Base-by-base conservation (phyloP, 768 basidiomycete species). In the Boletus vinaceobasis region DNA sequence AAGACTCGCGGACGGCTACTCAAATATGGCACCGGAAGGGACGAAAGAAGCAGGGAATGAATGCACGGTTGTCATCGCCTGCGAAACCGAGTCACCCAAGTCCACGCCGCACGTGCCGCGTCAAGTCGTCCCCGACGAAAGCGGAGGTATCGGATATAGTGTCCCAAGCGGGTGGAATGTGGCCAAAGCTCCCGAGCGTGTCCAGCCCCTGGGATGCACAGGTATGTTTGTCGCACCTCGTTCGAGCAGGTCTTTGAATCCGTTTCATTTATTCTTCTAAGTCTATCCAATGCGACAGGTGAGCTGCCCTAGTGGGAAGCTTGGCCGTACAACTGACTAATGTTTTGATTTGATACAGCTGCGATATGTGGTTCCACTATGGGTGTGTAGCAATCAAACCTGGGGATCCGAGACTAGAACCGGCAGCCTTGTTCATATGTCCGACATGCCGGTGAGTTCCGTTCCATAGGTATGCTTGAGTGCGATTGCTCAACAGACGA, bases 281-380 rank as follows among this genome's bases (percentile, higher is more conserved):
- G 72, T 71, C 73, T 43, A 68, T 73, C 26, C 65, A 72, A 53
- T 74, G 71, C 29, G 72, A 74, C 54, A 61, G 59, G 71, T 73
- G 45, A 40, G 73, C 62, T 63, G 23, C 0, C n/a, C 11, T 23
- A 5, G 17, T 19, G 8, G 10, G 19, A 21, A 31, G 7, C 4
- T 14, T 23, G 4, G 4, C 13, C 8, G 17, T 26, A 17, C 7
- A 11, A 33, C 39, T 59, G 21, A 56, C 38, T 33, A 9, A 46
- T 36, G 23, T 31, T 26, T 42, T 26, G 21, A 6, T 29, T 29
- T 5, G 40, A 32, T 44, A 7, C 7, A 79, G 78, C 6, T 80
- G 78, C 50, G 65, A 70, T 2, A 44, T 57, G 51, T 80, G 81
- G 81, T 82, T 78, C 52, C 81, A 83, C 51, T 78, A 75, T 51